A percentile compares a stretch with the other conserved stretches of the same genome.
phyloP scores from a whole-genome alignment of 352 stramenopile genomes.

The Phytophthora nicotianae region DNA sequence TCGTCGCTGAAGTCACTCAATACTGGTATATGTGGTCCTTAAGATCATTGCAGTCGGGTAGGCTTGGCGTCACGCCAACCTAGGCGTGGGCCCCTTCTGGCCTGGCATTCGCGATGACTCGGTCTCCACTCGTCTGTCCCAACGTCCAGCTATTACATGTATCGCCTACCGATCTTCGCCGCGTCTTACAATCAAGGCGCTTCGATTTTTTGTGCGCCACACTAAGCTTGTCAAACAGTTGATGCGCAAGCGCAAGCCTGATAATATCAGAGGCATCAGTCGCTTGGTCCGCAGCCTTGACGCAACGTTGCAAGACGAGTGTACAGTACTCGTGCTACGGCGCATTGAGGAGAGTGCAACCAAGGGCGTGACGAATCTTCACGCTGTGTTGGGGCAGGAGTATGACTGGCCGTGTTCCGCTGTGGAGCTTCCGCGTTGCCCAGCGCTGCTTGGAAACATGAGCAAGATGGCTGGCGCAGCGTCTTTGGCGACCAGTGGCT shows the following conservation, averaged over 20 bases:
- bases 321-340: background rate
- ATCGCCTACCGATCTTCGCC: too few species aligned
- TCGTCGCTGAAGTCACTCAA: too few species aligned
- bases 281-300: background rate
- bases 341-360: slow-evolving; percentile 22
- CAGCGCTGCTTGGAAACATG: slow-evolving; percentile 14
- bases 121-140: too few species aligned
- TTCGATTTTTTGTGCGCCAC: slow-evolving; percentile 25
- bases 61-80: too few species aligned
- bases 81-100: too few species aligned
- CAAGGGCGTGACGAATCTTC: too few species aligned
- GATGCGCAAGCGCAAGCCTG: slow-evolving; percentile 8
- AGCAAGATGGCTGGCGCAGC: slow-evolving; percentile 16
- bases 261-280: slow-evolving; percentile 1
- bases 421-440: background rate
- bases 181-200: slow-evolving; percentile 16
- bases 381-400: too few species aligned
- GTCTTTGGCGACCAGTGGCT: slow-evolving; percentile 31
- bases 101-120: too few species aligned
- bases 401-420: background rate
- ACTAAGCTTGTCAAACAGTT: slow-evolving; percentile 17
- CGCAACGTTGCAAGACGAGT: slow-evolving; percentile 9
- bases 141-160: too few species aligned
- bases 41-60: too few species aligned
- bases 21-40: too few species aligned